Evolutionary conservation across 2,329 filamentous ascomycete species (phyloP).

Genomic region (Cordyceps cicadae): DNA sequence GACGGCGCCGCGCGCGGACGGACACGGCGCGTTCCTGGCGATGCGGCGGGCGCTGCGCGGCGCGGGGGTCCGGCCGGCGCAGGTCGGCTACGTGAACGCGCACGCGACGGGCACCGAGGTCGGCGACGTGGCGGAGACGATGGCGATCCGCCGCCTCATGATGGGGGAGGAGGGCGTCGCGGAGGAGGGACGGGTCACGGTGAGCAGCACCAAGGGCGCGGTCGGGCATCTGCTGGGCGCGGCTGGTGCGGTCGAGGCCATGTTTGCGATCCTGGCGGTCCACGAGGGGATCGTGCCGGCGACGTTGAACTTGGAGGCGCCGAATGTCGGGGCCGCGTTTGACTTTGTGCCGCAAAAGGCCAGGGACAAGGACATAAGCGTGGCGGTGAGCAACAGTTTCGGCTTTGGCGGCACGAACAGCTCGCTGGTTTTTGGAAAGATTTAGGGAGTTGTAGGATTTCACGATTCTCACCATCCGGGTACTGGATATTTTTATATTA

Average conservation of each 20-base stretch:
- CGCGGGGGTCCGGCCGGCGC: constrained; percentile 57
- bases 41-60: constrained; percentile 78
- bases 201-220: constrained; percentile 92
- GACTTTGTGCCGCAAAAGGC: constrained; percentile 73
- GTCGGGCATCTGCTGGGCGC: constrained; percentile 87
- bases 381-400: constrained; percentile 89
- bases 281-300: constrained; percentile 78
- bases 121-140: constrained; percentile 81
- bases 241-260: constrained; percentile 80
- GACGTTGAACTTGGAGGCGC: constrained; percentile 70
- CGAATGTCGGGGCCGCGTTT: constrained; percentile 62
- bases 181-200: constrained; percentile 57
- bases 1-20: constrained; percentile 79
- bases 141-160: constrained; percentile 71
- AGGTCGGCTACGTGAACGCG: constrained; percentile 89
- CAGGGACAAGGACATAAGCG: constrained; percentile 61
- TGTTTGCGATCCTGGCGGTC: constrained; percentile 76
- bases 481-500: too few species aligned
- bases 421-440: constrained; percentile 63
- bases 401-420: constrained; percentile 97
- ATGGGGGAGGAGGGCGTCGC: constrained; percentile 60
- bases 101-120: constrained; percentile 84
- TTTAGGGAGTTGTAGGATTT: not conserved
- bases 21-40: constrained; percentile 69
- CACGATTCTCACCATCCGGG: too few species aligned